Evolutionary conservation across 306 rosid species (phyloP).

Genomic region (Quillaja saponaria): DNA sequence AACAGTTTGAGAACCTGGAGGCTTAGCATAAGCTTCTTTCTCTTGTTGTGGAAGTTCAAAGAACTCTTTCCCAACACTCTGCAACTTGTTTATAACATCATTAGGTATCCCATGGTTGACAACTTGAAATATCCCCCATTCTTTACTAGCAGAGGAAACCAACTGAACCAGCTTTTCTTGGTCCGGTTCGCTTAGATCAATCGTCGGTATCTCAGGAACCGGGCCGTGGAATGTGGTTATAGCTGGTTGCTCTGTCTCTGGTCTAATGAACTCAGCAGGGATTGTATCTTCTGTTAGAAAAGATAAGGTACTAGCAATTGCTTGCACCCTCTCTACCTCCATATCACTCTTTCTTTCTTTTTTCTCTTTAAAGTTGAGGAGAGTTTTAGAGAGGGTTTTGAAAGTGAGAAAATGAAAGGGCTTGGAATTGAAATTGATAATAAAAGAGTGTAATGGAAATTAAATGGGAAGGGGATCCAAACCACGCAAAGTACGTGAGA

Average conservation of each 20-base stretch:
- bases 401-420: too few species aligned
- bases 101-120: slow-evolving; percentile 49
- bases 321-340: slow-evolving; percentile 45
- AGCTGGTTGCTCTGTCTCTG: slow-evolving; percentile 41
- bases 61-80: slow-evolving; percentile 40
- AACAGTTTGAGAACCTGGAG: slow-evolving; percentile 6
- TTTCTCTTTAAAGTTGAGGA: too few species aligned
- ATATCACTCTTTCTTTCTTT: too few species aligned
- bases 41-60: slow-evolving; percentile 42
- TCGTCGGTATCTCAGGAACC: slow-evolving; percentile 38
- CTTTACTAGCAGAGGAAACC: slow-evolving; percentile 29
- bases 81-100: slow-evolving; percentile 27
- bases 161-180: slow-evolving; percentile 20
- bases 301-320: slow-evolving; percentile 28
- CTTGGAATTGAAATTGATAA: too few species aligned
- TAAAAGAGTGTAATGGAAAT: too few species aligned
- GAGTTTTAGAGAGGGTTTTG: too few species aligned
- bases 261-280: slow-evolving; percentile 39
- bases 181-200: slow-evolving; percentile 40
- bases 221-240: slow-evolving; percentile 33
- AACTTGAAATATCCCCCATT: slow-evolving; percentile 54
- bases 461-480: too few species aligned
- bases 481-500: too few species aligned
- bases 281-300: slow-evolving; percentile 7
- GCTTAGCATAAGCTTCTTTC: slow-evolving; percentile 42